Evolutionary conservation across 257 asterid genomes (phyloP).

Genomic region (Salvia rosmarinus): DNA sequence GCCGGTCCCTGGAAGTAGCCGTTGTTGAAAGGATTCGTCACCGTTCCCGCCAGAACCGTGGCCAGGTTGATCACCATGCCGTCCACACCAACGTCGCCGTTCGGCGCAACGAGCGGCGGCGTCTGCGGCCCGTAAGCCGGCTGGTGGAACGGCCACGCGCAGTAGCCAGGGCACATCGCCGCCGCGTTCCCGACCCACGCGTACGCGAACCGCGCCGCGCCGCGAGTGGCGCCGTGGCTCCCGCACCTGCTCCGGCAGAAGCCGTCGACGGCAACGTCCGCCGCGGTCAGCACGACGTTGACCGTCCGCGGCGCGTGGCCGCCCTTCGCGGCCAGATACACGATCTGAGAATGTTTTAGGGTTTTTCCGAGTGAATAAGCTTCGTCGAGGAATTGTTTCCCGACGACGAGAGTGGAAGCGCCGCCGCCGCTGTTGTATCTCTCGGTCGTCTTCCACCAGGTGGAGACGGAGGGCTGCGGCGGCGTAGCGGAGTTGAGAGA

Average conservation of each 20-base stretch:
- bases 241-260: constrained; percentile 78
- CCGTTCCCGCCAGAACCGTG: constrained; percentile 73
- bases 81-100: constrained; percentile 77
- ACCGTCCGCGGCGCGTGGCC: constrained; percentile 50
- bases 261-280: constrained; percentile 68
- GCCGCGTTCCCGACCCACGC: constrained; percentile 90
- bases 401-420: constrained; percentile 44
- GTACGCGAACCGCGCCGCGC: constrained; percentile 55
- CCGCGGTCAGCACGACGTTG: constrained; percentile 74
- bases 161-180: constrained; percentile 69
- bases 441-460: constrained; percentile 75
- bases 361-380: constrained; percentile 58
- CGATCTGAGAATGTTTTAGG: constrained; percentile 48
- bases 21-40: constrained; percentile 68
- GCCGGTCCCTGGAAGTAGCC: constrained; percentile 81
- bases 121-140: constrained; percentile 85
- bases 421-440: constrained; percentile 61
- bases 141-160: constrained; percentile 27
- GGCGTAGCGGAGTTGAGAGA: constrained; percentile 46
- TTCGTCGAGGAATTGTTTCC: constrained; percentile 67
- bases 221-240: constrained; percentile 65
- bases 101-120: constrained; percentile 67
- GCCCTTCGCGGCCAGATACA: constrained; percentile 60
- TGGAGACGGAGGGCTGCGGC: constrained; percentile 50
- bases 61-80: constrained; percentile 77